Percentiles rank a stretch among this genome's conserved stretches.
Evolutionary conservation across 345 rosid genomes (phyloP).

Genomic region (Gossypium thurberi): DNA sequence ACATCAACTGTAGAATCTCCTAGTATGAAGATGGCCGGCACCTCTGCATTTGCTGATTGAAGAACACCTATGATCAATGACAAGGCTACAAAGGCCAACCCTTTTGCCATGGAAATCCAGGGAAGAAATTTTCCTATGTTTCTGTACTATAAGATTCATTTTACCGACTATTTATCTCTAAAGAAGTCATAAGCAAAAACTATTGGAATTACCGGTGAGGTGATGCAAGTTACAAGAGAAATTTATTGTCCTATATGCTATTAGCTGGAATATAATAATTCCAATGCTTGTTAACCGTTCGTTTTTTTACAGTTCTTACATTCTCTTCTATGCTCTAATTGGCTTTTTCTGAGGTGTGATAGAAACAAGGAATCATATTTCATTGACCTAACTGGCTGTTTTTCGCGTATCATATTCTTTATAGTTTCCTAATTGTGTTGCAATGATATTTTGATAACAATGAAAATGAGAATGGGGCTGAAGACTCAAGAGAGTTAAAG

Average conservation of each 20-base stretch:
- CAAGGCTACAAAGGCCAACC: neutral
- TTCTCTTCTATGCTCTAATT: neutral
- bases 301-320: neutral
- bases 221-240: neutral
- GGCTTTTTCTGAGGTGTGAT: neutral
- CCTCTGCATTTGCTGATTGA: slow-evolving; percentile 21
- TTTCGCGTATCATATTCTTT: neutral
- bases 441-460: neutral
- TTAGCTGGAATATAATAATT: neutral
- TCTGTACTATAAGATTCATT: neutral
- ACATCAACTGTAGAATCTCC: slow-evolving; percentile 59
- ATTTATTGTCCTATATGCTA: neutral
- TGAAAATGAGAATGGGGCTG: neutral
- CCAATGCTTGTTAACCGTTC: neutral
- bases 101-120: slow-evolving; percentile 18
- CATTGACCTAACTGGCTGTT: neutral
- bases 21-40: slow-evolving; percentile 32
- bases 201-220: neutral
- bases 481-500: neutral
- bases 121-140: neutral
- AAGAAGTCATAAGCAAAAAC: neutral
- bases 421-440: neutral
- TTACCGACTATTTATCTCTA: slow-evolving; percentile 17
- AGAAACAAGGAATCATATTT: neutral
- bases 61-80: slow-evolving; percentile 10